Conservation (phyloP, 805 yeast species). For the Wickerhamiella cacticola region DNA sequence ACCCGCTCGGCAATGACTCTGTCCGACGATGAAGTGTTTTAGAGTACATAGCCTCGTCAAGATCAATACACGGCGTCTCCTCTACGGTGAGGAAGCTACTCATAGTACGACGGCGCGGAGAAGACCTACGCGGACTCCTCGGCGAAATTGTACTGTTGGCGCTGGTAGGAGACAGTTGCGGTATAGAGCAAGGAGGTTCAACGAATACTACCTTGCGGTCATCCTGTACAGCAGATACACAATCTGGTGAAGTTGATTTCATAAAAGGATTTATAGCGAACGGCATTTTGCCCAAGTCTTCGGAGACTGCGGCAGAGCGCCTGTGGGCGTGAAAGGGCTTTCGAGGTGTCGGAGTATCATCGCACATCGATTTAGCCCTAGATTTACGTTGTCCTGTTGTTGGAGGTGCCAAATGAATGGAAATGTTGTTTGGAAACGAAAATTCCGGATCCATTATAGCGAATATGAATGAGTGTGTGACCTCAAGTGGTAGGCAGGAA, state of each 20-base stretch:
- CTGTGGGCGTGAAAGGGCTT: slow-evolving; percentile 21
- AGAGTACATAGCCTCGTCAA: slow-evolving; percentile 20
- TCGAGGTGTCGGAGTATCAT: slow-evolving; percentile 11
- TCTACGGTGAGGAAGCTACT: background rate
- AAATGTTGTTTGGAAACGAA: slow-evolving; percentile 6
- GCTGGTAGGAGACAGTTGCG: slow-evolving; percentile 1
- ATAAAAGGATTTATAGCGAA: background rate
- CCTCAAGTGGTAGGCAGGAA: slow-evolving; percentile 8
- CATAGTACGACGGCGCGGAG: slow-evolving; percentile 9
- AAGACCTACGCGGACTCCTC: slow-evolving; percentile 7
- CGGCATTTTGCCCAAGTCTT: slow-evolving; percentile 18
- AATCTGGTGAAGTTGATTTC: background rate
- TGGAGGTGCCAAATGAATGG: slow-evolving; percentile 7
- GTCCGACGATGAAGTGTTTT: slow-evolving; percentile 18
- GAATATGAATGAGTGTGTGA: slow-evolving; percentile 8
- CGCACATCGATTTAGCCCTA: slow-evolving; percentile 10
- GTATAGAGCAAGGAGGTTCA: slow-evolving; percentile 5
- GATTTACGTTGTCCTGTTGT: slow-evolving; percentile 1
- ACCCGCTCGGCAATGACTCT: slow-evolving; percentile 16
- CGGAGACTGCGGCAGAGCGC: slow-evolving; percentile 25
- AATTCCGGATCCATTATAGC: slow-evolving; percentile 9
- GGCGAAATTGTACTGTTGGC: slow-evolving; percentile 3
- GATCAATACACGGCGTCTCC: slow-evolving; percentile 20
- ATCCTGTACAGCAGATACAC: background rate
- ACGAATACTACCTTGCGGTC: slow-evolving; percentile 13